Base-by-base conservation (phyloP, 2,329 filamentous ascomycete species). In the Celoporthe dispersa region DNA sequence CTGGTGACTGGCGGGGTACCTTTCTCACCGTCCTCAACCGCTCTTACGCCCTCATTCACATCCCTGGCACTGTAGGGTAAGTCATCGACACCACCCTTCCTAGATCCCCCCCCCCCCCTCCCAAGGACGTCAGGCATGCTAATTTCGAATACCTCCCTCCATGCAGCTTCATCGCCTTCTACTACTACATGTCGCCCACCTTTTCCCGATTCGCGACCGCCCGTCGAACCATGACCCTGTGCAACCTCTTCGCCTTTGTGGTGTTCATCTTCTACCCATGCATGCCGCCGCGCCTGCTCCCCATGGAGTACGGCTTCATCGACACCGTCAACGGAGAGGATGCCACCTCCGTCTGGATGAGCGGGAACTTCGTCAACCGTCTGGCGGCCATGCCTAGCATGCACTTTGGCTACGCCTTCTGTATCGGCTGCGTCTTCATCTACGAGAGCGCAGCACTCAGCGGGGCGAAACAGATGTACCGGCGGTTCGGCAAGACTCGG, bases 241-340 rank as follows among this genome's bases (percentile, higher is more conserved):
- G 85, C 71, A 89, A 89, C 72, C 80, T 88, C 64, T 76, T 86
- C 67, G 87, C 87, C 61, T 89, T 89, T 73, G 73, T 84, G 73
- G 81, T 87, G 73, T 89, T 89, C 76, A 87, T 85, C 37, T 77
- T 86, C 53, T 89, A 85, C 79, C 87, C 87, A 12, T 88, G 86
- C 74, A 89, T 89, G 86, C 88, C 88, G 3, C 88, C 88, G 66
- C 85, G 88, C 9, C 80, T 90, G 61, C 82, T 90, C 66, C 84
- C 75, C 9, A 44, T 67, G 51, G 84, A 87, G 76, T 86, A 81
- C 66, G 82, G 83, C 25, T 87, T 87, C 74, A 78, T 84, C 68
- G 85, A 87, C 72, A 86, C 85, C 2, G 85, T 86, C 19, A 84
- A 84, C 66, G 82, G 81, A 72, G 83, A 82, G 65, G 81, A 86